A percentile compares a stretch with the other conserved stretches of the same genome.
Evolutionary conservation across 1,284 basidiomycete species (phyloP).

Genomic region (Rhodotorula sp.): DNA sequence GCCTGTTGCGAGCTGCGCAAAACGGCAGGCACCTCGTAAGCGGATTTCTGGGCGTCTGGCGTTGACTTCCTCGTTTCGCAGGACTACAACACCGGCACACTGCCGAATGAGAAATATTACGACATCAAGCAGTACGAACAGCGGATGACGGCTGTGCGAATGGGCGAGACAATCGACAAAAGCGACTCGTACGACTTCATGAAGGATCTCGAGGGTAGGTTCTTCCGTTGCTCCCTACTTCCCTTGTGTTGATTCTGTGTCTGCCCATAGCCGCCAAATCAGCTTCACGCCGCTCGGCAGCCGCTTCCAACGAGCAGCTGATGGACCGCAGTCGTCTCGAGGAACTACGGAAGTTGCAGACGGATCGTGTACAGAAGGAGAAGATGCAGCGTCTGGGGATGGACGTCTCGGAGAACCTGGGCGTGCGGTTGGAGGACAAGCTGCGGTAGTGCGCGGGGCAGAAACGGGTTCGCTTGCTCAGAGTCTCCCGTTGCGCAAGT

Average conservation of each 20-base stretch:
- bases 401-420: constrained; percentile 52
- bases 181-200: constrained; percentile 68
- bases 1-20: too few relatives aligned
- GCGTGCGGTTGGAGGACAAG: constrained; percentile 23
- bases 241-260: background rate
- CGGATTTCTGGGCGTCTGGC: too few relatives aligned
- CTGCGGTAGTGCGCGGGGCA: background rate
- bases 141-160: constrained; percentile 74
- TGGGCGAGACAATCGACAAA: constrained; percentile 68
- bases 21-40: too few relatives aligned
- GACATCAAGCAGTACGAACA: constrained; percentile 74
- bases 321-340: constrained; percentile 72
- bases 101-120: constrained; percentile 83
- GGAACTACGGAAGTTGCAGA: constrained; percentile 74
- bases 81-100: constrained; percentile 79
- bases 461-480: background rate
- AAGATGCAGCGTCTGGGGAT: constrained; percentile 79
- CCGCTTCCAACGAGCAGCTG: constrained; percentile 63
- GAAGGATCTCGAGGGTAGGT: constrained; percentile 64
- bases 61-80: background rate
- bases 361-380: constrained; percentile 73
- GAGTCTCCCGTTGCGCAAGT: too few relatives aligned
- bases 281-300: constrained; percentile 58
- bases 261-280: constrained; percentile 9
- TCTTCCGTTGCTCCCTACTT: background rate